Conservation (phyloP, 441 rosid genomes). For the Euphorbia schlechtendalii region DNA sequence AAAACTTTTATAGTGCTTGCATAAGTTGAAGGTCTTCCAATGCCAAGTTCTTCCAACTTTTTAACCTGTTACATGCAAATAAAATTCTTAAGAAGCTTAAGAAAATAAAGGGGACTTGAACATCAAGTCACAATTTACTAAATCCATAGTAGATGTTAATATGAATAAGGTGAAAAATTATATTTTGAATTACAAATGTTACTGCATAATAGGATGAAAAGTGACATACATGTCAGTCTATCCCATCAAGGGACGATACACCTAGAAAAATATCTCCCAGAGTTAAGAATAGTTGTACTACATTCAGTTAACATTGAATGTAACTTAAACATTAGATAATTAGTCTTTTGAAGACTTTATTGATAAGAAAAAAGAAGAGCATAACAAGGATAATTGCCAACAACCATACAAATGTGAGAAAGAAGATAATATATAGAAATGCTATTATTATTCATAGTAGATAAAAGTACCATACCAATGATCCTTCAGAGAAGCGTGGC, state of each 20-base stretch:
- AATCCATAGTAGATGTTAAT: background rate
- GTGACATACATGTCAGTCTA: background rate
- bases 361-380: background rate
- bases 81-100: slow-evolving; percentile 3
- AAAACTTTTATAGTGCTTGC: slow-evolving; percentile 85
- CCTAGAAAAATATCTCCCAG: background rate
- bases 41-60: slow-evolving; percentile 98
- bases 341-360: background rate
- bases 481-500: slow-evolving; percentile 83
- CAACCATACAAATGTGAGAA: background rate
- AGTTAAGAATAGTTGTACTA: background rate
- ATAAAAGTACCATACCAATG: slow-evolving; percentile 52
- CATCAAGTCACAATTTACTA: background rate
- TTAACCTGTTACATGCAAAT: slow-evolving; percentile 56
- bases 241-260: background rate
- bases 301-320: background rate
- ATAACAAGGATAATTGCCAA: background rate
- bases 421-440: background rate
- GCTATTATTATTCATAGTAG: background rate
- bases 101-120: background rate
- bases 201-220: background rate
- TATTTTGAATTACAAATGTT: background rate
- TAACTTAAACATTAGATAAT: background rate
- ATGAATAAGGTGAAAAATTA: background rate
- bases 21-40: slow-evolving; percentile 97